Base-by-base conservation (phyloP, 2,329 filamentous ascomycete genomes). In the Hawksworthiomyces lignivorus region DNA sequence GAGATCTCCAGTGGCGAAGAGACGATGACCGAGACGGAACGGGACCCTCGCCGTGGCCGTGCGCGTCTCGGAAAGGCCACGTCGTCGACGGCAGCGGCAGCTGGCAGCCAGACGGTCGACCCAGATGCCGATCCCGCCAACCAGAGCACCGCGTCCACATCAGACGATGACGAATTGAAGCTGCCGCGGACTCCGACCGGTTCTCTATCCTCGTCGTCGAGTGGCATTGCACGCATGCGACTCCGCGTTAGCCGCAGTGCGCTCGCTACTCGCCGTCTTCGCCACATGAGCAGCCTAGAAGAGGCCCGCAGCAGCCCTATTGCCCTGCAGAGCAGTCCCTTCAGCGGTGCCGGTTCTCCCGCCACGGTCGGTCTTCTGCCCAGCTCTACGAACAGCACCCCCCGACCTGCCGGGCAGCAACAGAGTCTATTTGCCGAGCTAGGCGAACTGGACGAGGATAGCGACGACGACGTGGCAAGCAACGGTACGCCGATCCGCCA, bases 391-490 rank as follows among this genome's bases (percentile, higher is more conserved):
- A 70, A 66, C 46, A 72, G 68, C 51, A 72, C 48, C 60, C 60
- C 35, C 55, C 64, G 41, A 65, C 65, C 34, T 76, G 73, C 4
- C 68, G 75, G 9, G 65, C 63, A 55, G 15, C 74, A 77, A 14
- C 86, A 95, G 66, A 97, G 84, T 55, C 69, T 98, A 38, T 94
- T 92, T 58, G 88, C 88, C 30, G 92, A 98, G 62, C 73, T 98
- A 31, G 87, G 84, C 40, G 86, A 87, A 50, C 68, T 96, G 32
- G 82, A 78, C 47, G 50, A 52, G 19, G 78, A 79, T 49, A 82
- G 84, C 51, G 85, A 87, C 48, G 84, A 87, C 46, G 82, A 83
- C 48, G 81, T 84, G 41, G 68, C 63, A 45, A 69, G 68, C 14
- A 69, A 68, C 15, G 72, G 65, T 20, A 80, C 76, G 22, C 77